Percentiles rank a stretch among this genome's conserved stretches.
These are phyloP conservation scores for Ustilago vetiveriae DNA, from an alignment of 1,284 basidiomycete genomes.

Conservation along the genomic window DNA sequence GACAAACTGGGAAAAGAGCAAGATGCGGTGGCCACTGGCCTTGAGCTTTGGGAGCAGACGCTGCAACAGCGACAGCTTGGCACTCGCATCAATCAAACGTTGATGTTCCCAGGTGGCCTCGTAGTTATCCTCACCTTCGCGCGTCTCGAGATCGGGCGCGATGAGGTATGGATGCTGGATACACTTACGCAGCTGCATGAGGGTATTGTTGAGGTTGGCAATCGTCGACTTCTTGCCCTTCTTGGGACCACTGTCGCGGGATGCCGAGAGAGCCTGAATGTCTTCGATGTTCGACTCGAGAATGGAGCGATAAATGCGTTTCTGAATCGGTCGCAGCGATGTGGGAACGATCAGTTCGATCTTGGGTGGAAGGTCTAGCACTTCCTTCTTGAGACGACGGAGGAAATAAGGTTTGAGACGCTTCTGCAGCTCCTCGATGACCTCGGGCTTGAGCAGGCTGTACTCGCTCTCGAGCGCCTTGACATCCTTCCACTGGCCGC, in stretches of 20 bases:
- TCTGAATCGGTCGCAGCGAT: conserved; percentile 86
- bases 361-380: conserved; percentile 89
- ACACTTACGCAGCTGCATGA: conserved; percentile 64
- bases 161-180: conserved; percentile 75
- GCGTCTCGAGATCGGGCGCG: conserved; percentile 77
- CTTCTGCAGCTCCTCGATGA: conserved; percentile 76
- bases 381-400: conserved; percentile 89
- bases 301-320: conserved; percentile 78
- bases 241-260: conserved; percentile 17
- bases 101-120: conserved; percentile 76
- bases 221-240: conserved; percentile 40
- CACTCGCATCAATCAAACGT: conserved; percentile 83
- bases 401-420: conserved; percentile 88
- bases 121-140: conserved; percentile 72
- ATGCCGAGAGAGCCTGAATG: conserved; percentile 48
- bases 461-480: conserved; percentile 42
- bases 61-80: conserved; percentile 72
- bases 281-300: conserved; percentile 53
- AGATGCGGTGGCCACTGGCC: conserved; percentile 62
- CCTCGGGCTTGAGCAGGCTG: conserved; percentile 56
- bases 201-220: conserved; percentile 55
- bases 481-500: conserved; percentile 49
- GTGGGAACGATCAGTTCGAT: conserved; percentile 83
- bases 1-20: conserved; percentile 65
- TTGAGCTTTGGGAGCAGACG: conserved; percentile 66